Evolutionary conservation across 2,329 filamentous ascomycete species (phyloP), one percentile per base, ranked within the genome.

Genomic region (Xylariaceae sp.): DNA sequence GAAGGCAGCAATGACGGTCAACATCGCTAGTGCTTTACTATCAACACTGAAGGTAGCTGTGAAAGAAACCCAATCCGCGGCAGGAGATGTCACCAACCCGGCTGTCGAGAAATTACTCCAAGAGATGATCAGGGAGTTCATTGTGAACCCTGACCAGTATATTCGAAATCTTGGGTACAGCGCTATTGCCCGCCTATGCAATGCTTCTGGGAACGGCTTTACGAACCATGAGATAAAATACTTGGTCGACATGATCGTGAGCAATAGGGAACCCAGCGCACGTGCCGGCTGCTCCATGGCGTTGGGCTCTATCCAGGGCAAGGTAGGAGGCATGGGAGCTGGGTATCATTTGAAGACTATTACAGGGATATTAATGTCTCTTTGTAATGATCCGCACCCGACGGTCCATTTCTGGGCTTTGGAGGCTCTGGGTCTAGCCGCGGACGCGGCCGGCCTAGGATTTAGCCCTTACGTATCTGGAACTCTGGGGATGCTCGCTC

Each of bases 261-360:
- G 86, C 42, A 96, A 99, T 70, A 82, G 92, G 51, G 94, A 99
- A 68, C 94, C 94, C 0, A 92, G 89, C 68, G 91, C 91, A 36
- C 85, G 94, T 68, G 92, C 95, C 42, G 94, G 94, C 10, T 99
- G 92, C 71, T 94, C 95, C 15, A 89, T 95, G 76, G 91, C 94
- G 12, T 75, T 99, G 29, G 94, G 94, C 8, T 88, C 87, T 53
- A 97, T 99, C 48, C 92, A 99, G 72, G 88, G 90, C 16, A 91
- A 96, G 69, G 88, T 99, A 32, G 95, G 94, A 53, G 92, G 94
- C 53, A 97, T 99, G 92, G 94, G 94, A 49, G 94, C 94, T 51
- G 91, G 92, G 3, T 91, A 94, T 64, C 94, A 99, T 68, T 79
- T 99, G 47, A 97, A 97, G 74, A 96, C 91, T 1, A 96, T 99